Evolutionary conservation across 2,329 filamentous ascomycete species (phyloP).

Genomic region (Westerdykella sp.): DNA sequence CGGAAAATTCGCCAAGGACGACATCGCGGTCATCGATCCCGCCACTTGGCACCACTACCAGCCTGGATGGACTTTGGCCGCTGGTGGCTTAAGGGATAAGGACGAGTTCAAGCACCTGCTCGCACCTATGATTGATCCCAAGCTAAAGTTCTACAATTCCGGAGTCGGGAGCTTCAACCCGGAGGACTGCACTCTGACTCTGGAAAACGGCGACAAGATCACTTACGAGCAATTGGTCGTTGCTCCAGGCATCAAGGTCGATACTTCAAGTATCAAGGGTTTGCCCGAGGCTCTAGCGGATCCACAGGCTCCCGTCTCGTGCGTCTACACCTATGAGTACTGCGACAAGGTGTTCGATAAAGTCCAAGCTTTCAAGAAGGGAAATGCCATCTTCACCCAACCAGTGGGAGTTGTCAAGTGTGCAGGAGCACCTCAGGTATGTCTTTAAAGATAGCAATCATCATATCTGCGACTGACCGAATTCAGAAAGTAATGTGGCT

Average conservation of each 20-base stretch:
- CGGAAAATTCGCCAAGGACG: conserved; percentile 51
- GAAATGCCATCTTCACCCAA: conserved; percentile 36
- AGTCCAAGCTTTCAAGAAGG: conserved; percentile 29
- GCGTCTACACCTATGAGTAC: conserved; percentile 35
- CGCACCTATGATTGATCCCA: conserved; percentile 50
- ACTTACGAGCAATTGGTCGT: conserved; percentile 61
- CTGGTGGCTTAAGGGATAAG: conserved; percentile 59
- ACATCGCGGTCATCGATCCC: conserved; percentile 61
- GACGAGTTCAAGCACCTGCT: conserved; percentile 52
- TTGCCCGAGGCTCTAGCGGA: conserved; percentile 34
- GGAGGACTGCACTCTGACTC: conserved; percentile 51
- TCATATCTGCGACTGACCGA: too few species aligned
- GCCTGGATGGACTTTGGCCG: conserved; percentile 64
- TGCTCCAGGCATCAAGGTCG: conserved; percentile 42
- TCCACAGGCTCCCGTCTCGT: conserved; percentile 29
- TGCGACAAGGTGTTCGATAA: conserved; percentile 35
- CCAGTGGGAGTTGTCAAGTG: conserved; percentile 38
- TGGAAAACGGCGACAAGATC: conserved; percentile 51
- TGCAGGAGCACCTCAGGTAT: conserved; percentile 33
- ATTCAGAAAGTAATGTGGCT: conserved; percentile 37
- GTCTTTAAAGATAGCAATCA: too few species aligned
- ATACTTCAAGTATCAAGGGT: conserved; percentile 26
- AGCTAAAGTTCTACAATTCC: conserved; percentile 55
- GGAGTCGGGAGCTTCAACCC: conserved; percentile 49
- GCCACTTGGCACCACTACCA: conserved; percentile 61